Evolutionary conservation across 2,329 filamentous ascomycete species (phyloP).

Genomic region (Curvularia sp.): DNA sequence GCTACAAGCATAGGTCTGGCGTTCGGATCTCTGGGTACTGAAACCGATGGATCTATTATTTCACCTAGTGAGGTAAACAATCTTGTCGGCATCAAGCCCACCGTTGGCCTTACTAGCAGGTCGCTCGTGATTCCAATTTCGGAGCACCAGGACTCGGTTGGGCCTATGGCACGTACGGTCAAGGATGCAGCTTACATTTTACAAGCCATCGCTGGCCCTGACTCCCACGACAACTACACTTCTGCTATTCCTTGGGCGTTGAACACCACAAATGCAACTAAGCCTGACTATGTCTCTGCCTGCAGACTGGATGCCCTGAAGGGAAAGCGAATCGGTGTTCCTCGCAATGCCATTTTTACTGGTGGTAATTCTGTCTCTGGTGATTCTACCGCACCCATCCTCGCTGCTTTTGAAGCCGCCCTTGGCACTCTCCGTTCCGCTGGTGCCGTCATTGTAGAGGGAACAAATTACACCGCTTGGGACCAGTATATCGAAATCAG

Average conservation of each 20-base stretch:
- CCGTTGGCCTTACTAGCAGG: conserved; percentile 69
- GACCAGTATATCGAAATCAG: conserved; percentile 53
- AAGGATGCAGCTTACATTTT: conserved; percentile 66
- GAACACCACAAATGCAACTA: conserved; percentile 47
- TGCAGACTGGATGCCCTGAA: conserved; percentile 61
- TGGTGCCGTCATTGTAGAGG: conserved; percentile 67
- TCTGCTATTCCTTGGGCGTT: conserved; percentile 60
- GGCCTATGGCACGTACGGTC: conserved; percentile 65
- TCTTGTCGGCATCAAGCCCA: conserved; percentile 68
- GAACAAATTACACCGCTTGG: conserved; percentile 65
- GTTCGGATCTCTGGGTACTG: conserved; percentile 66
- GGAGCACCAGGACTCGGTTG: conserved; percentile 64
- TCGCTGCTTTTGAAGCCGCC: conserved; percentile 64
- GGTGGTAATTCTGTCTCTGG: conserved; percentile 33
- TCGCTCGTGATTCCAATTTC: conserved; percentile 71
- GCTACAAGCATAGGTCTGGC: conserved; percentile 66
- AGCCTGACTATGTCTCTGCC: conserved; percentile 68
- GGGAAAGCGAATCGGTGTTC: conserved; percentile 70
- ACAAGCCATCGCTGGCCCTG: conserved; percentile 65
- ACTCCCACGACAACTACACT: conserved; percentile 65
- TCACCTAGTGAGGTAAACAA: conserved; percentile 65
- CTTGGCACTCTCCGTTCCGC: conserved; percentile 61
- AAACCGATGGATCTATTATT: conserved; percentile 70
- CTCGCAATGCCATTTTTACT: conserved; percentile 63
- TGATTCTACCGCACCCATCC: conserved; percentile 47